A percentile compares a stretch with the other conserved stretches of the same genome.
phyloP scores from a whole-genome alignment of 768 basidiomycete species.

The Mrakia hoshinonis region DNA sequence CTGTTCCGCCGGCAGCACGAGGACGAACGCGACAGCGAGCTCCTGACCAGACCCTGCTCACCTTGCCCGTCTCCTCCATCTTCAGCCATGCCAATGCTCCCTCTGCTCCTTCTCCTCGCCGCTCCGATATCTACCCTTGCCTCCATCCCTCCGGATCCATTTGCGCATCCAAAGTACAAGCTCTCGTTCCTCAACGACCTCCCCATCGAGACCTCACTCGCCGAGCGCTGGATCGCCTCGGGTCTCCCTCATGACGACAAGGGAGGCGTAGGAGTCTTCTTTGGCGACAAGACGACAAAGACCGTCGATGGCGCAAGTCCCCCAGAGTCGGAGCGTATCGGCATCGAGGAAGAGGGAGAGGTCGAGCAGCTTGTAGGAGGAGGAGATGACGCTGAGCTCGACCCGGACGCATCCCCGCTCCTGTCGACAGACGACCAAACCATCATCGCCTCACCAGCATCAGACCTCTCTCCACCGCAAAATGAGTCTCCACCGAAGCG shows the following conservation, averaged over 20 bases:
- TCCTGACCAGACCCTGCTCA: not conserved
- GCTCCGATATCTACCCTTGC: not conserved
- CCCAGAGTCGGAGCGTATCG: not conserved
- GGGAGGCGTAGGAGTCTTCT: conserved; percentile 2
- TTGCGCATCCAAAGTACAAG: conserved; percentile 12
- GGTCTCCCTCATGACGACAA: not conserved
- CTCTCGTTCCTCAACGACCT: conserved; percentile 28
- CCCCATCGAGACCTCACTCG: conserved; percentile 9
- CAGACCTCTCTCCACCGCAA: not conserved
- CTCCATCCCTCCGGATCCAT: conserved; percentile 18
- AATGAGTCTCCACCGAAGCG: not conserved
- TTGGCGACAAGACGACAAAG: not conserved
- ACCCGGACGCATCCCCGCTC: not conserved
- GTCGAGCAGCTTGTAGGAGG: not conserved
- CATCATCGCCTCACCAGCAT: not conserved
- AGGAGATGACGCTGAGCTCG: not conserved
- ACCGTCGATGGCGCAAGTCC: not conserved
- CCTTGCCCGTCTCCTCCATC: not conserved
- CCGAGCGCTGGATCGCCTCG: not conserved
- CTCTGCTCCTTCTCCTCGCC: conserved; percentile 16
- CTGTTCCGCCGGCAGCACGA: no score
- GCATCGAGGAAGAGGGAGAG: not conserved
- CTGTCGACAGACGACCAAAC: not conserved
- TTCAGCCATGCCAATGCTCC: not conserved
- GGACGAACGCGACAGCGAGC: no score